Evolutionary conservation across 495 filamentous ascomycete species (phyloP).

Genomic region (Cladorrhinum samala): DNA sequence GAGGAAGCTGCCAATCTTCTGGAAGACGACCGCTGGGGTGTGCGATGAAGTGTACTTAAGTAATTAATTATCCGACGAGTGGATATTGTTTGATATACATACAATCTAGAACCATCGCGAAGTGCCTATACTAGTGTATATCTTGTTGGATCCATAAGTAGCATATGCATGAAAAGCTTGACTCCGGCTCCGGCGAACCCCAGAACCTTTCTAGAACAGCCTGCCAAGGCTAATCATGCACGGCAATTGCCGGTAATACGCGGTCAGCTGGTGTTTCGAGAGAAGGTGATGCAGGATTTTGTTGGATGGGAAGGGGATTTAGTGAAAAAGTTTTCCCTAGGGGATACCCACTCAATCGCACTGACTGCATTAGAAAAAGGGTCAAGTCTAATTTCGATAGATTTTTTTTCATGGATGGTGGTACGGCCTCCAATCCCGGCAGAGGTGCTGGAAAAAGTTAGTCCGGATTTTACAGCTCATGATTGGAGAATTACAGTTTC

Average conservation of each 20-base stretch:
- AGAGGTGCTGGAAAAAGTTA: not conserved
- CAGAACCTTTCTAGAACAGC: not conserved
- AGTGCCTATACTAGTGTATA: conserved; percentile 8
- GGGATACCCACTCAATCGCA: not conserved
- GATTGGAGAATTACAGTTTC: not conserved
- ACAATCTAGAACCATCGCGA: conserved; percentile 7
- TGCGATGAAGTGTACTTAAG: conserved; percentile 40
- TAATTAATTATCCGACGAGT: not conserved
- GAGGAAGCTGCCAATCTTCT: conserved; percentile 75
- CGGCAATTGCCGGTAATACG: conserved; percentile 8
- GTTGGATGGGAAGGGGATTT: not conserved
- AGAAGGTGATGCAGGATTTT: not conserved
- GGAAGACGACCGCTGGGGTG: conserved; percentile 65
- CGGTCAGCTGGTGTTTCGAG: conserved; percentile 5
- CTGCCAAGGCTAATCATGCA: conserved; percentile 1
- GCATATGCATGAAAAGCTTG: conserved; percentile 1
- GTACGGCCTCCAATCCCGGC: not conserved
- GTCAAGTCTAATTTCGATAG: too few species aligned
- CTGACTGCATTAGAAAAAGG: not conserved
- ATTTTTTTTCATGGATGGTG: not conserved
- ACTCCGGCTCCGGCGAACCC: too few species aligned
- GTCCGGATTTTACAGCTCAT: not conserved
- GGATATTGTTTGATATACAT: not conserved
- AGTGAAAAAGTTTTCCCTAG: conserved; percentile 10
- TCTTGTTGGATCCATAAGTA: not conserved